Percentiles rank a stretch among this genome's conserved stretches.
Conservation (phyloP, 108 stramenopile genomes). For the Cylindrotheca closterium region DNA sequence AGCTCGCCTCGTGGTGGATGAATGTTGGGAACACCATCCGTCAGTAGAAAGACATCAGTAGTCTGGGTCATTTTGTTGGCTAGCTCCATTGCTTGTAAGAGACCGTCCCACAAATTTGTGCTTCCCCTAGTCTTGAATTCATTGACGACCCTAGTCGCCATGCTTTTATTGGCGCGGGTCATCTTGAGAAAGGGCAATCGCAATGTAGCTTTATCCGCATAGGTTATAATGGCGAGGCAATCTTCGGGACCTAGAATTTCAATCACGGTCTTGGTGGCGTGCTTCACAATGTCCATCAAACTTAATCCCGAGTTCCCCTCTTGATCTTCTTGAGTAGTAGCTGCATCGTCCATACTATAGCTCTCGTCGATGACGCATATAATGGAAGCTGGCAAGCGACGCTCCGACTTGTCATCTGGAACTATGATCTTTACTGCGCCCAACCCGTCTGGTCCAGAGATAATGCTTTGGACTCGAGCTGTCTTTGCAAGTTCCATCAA, state of each 20-base stretch:
- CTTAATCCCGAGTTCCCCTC: constrained; percentile 7
- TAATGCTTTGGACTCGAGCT: no score
- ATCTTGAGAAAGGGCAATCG: constrained; percentile 3
- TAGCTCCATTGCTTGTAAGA: background rate
- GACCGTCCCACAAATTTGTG: background rate
- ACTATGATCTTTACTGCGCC: no score
- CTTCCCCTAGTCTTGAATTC: background rate
- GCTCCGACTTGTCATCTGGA: background rate
- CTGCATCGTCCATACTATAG: constrained; percentile 25
- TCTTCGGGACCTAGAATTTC: constrained; percentile 19
- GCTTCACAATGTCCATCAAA: constrained; percentile 39
- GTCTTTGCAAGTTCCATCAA: no score
- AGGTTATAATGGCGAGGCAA: constrained; percentile 32
- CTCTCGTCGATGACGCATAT: constrained; percentile 30
- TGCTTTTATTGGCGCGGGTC: constrained; percentile 5
- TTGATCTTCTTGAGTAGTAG: constrained; percentile 12
- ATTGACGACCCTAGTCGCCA: constrained; percentile 4
- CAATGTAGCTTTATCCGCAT: constrained; percentile 8
- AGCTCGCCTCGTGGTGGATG: constrained; percentile 42
- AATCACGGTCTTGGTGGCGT: constrained; percentile 34
- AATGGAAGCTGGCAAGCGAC: constrained; percentile 1
- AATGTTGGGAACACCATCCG: constrained; percentile 38
- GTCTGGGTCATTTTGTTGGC: constrained; percentile 6
- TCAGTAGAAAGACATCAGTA: background rate
- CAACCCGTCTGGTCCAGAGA: no score